phyloP scores from a whole-genome alignment of 2,329 filamentous ascomycete genomes.

The Epicoccum sorghinum region DNA sequence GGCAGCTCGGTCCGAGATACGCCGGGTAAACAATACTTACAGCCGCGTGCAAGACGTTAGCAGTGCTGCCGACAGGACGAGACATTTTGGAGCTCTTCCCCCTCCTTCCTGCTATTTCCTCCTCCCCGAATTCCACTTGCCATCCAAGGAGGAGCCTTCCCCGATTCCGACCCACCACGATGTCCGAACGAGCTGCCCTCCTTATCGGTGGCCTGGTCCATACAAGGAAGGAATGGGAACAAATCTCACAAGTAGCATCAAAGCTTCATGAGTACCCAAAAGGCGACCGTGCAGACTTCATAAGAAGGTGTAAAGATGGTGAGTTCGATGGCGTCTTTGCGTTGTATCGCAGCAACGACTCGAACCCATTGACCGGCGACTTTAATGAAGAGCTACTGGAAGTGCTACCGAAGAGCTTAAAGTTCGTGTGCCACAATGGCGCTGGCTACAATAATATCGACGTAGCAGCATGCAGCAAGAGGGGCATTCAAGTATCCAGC shows the following conservation, averaged over 20 bases:
- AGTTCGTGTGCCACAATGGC: slow-evolving; percentile 56
- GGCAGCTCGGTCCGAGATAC: slow-evolving; percentile 30
- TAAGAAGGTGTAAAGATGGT: slow-evolving; percentile 60
- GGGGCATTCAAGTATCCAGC: slow-evolving; percentile 53
- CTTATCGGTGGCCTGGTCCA: slow-evolving; percentile 55
- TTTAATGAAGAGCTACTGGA: slow-evolving; percentile 54
- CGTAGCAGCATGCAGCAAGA: slow-evolving; percentile 58
- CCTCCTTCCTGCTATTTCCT: neutral
- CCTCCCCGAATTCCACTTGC: slow-evolving; percentile 1
- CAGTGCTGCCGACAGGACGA: slow-evolving; percentile 23
- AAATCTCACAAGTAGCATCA: slow-evolving; percentile 39
- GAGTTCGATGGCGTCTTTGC: slow-evolving; percentile 62
- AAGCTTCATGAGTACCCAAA: slow-evolving; percentile 58
- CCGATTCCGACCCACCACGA: slow-evolving; percentile 10
- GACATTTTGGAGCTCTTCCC: slow-evolving; percentile 3
- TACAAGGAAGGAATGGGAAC: slow-evolving; percentile 55
- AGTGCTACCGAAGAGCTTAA: slow-evolving; percentile 50
- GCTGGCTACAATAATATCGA: slow-evolving; percentile 68
- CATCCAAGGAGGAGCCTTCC: neutral
- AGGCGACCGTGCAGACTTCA: slow-evolving; percentile 62
- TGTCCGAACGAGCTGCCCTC: slow-evolving; percentile 49
- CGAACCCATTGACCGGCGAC: slow-evolving; percentile 56
- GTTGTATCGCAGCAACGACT: slow-evolving; percentile 65
- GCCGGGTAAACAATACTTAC: slow-evolving; percentile 23
- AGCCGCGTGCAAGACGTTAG: slow-evolving; percentile 16